These are phyloP conservation scores for Arbutus unedo DNA, from an alignment of 148 eudicot species.

Conservation along the genomic window DNA sequence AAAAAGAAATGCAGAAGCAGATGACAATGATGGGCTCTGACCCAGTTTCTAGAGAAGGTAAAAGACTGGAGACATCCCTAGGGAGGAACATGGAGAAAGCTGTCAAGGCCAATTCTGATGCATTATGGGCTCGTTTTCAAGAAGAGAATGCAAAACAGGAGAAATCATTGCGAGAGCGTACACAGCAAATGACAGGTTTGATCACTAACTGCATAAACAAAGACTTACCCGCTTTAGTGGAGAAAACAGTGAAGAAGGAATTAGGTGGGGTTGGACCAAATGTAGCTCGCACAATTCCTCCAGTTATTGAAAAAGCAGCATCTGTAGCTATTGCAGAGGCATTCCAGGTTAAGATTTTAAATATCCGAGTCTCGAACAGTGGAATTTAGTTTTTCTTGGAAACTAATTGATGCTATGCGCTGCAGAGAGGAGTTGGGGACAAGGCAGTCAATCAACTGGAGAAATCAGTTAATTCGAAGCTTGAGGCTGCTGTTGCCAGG, in stretches of 20 bases:
- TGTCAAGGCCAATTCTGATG: conserved; percentile 74
- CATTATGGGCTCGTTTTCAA: conserved; percentile 79
- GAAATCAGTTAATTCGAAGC: conserved; percentile 67
- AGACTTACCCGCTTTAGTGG: conserved; percentile 59
- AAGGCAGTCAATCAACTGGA: conserved; percentile 87
- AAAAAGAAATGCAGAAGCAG: conserved; percentile 81
- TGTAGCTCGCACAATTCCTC: conserved; percentile 70
- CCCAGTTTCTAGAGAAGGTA: conserved; percentile 76
- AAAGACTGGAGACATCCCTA: conserved; percentile 70
- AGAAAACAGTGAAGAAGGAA: conserved; percentile 81
- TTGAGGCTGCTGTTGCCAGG: conserved; percentile 75
- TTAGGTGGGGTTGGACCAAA: conserved; percentile 55
- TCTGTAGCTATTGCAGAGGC: conserved; percentile 64
- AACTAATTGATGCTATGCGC: conserved; percentile 22
- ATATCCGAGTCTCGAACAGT: background rate
- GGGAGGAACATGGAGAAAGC: conserved; percentile 73
- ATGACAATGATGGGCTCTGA: conserved; percentile 42
- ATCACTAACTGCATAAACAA: conserved; percentile 55
- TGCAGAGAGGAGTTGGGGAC: conserved; percentile 85
- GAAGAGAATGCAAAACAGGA: conserved; percentile 78
- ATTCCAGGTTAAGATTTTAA: conserved; percentile 66
- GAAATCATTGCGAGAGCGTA: conserved; percentile 60
- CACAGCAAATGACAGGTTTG: conserved; percentile 55
- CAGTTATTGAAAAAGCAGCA: conserved; percentile 66
- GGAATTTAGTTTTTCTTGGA: background rate